Evolutionary conservation across 257 asterid species (phyloP).

Genomic region (Coffea canephora): DNA sequence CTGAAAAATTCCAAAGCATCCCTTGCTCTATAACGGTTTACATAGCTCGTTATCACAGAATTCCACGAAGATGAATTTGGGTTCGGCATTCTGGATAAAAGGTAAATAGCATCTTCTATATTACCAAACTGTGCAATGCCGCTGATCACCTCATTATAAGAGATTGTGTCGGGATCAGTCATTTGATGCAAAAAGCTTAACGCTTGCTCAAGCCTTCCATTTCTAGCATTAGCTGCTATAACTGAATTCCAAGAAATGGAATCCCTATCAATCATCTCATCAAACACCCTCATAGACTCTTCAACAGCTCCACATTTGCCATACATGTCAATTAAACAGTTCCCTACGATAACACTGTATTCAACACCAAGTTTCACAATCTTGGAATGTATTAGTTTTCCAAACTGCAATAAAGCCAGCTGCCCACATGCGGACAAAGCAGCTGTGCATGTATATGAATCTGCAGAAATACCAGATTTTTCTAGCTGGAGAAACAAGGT

Average conservation of each 20-base stretch:
- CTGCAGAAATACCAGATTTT: constrained; percentile 46
- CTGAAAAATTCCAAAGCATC: constrained; percentile 53
- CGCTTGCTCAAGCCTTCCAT: constrained; percentile 56
- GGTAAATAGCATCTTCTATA: constrained; percentile 54
- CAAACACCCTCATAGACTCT: constrained; percentile 48
- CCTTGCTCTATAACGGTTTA: constrained; percentile 45
- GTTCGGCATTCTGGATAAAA: constrained; percentile 44
- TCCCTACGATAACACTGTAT: constrained; percentile 35
- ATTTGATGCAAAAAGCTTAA: constrained; percentile 37
- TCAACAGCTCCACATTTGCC: constrained; percentile 65
- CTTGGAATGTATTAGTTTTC: constrained; percentile 68
- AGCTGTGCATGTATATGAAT: constrained; percentile 70
- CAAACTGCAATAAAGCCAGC: constrained; percentile 41
- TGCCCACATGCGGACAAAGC: constrained; percentile 74
- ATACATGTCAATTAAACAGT: constrained; percentile 70
- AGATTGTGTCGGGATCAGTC: constrained; percentile 63
- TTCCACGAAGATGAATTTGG: constrained; percentile 91
- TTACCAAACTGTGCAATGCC: constrained; percentile 69
- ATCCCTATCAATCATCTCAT: constrained; percentile 45
- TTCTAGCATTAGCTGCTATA: constrained; percentile 78
- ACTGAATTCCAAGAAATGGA: constrained; percentile 68
- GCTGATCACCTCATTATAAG: constrained; percentile 69
- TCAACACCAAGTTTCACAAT: constrained; percentile 61
- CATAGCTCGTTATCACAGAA: constrained; percentile 69
- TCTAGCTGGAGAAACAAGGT: constrained; percentile 48